phyloP scores from a whole-genome alignment of 129 eudicot genomes.

The Pulicaria dysenterica region DNA sequence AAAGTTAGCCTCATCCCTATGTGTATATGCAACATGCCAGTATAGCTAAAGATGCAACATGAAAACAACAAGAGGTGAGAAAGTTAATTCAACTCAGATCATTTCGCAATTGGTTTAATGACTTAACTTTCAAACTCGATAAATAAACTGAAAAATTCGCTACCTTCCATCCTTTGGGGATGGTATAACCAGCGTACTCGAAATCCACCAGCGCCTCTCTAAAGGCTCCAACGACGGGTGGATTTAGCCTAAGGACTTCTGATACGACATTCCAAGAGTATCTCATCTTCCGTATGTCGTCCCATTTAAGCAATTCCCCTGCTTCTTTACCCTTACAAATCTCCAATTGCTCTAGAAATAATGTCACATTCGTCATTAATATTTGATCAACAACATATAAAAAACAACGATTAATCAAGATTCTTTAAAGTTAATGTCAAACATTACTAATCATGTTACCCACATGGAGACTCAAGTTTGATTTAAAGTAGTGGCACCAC shows the following conservation, averaged over 20 bases:
- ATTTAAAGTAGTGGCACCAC: too few species aligned
- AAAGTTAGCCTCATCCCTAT: constrained; percentile 26
- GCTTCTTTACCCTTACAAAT: constrained; percentile 38
- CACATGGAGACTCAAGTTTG: too few species aligned
- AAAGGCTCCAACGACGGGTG: constrained; percentile 44
- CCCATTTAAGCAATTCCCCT: constrained; percentile 47
- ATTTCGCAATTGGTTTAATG: too few species aligned
- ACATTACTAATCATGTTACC: too few species aligned
- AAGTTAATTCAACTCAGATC: background rate
- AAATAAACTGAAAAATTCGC: background rate
- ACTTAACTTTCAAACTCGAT: too few species aligned
- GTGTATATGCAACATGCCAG: constrained; percentile 38
- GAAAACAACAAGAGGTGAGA: background rate
- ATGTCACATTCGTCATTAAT: background rate
- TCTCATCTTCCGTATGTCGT: constrained; percentile 63
- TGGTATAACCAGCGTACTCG: constrained; percentile 51
- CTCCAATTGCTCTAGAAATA: constrained; percentile 44
- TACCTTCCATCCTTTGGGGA: constrained; percentile 78
- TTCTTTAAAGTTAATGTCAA: too few species aligned
- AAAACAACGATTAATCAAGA: background rate
- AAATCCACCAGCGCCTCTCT: constrained; percentile 57
- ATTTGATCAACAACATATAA: too few species aligned
- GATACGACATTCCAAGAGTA: constrained; percentile 64
- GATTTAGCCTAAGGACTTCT: constrained; percentile 52
- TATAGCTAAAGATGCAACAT: constrained; percentile 30